phyloP scores from a whole-genome alignment of 2,329 filamentous ascomycete species.

The Pseudogymnoascus sp. region DNA sequence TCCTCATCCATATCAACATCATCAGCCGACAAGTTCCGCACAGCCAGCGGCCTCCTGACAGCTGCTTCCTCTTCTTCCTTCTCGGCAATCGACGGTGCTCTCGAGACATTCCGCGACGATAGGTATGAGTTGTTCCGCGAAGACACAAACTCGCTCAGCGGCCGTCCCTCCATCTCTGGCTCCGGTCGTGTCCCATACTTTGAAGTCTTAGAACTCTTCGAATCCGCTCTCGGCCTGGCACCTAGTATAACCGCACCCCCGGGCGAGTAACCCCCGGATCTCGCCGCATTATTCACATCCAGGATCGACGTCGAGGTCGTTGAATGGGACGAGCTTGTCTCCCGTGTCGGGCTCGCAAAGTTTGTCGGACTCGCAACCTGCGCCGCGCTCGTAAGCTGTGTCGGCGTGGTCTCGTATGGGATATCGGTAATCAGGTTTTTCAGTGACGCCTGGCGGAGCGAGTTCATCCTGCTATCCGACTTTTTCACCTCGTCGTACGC shows the following conservation, averaged over 20 bases:
- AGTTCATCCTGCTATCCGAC: conserved; percentile 60
- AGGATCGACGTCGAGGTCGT: conserved; percentile 49
- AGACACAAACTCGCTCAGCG: conserved; percentile 28
- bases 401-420: conserved; percentile 62
- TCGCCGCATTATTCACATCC: conserved; percentile 59
- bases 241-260: conserved; percentile 34
- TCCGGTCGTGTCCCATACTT: conserved; percentile 27
- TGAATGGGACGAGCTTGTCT: conserved; percentile 18
- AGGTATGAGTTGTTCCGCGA: conserved; percentile 9
- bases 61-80: conserved; percentile 23
- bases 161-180: conserved; percentile 28
- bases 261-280: conserved; percentile 64
- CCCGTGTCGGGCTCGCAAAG: conserved; percentile 46
- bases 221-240: neutral
- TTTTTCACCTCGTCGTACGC: conserved; percentile 65
- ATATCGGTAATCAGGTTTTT: conserved; percentile 61
- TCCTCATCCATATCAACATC: conserved; percentile 19
- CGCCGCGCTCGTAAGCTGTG: conserved; percentile 37
- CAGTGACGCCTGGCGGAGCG: conserved; percentile 57
- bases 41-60: neutral
- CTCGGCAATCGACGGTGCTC: conserved; percentile 23
- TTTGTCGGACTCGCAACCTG: conserved; percentile 5
- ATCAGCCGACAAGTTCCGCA: conserved; percentile 18
- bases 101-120: conserved; percentile 18
- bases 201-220: conserved; percentile 41